phyloP scores from a whole-genome alignment of 75 land plant species.

The Picea sitchensis region DNA sequence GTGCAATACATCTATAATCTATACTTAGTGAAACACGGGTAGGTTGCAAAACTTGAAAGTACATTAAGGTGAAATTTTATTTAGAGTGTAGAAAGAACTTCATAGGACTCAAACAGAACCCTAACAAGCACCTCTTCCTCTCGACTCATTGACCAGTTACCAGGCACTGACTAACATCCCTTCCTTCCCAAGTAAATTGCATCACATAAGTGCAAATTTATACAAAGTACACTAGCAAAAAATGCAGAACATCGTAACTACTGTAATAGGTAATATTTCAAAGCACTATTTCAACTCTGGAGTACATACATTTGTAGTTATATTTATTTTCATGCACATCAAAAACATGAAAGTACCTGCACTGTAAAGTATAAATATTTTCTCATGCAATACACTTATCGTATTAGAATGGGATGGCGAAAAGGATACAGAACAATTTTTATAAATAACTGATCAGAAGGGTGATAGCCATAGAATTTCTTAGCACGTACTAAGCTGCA shows the following conservation, averaged over 20 bases:
- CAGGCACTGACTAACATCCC: too few species aligned
- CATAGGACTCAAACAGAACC: too few species aligned
- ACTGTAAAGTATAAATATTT: not conserved
- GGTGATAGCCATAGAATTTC: slow-evolving; percentile 86
- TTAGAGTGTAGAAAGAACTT: too few species aligned
- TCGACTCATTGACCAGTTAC: too few species aligned
- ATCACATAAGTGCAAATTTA: not conserved
- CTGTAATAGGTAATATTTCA: not conserved
- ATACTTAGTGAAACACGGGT: too few species aligned
- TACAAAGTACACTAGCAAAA: not conserved
- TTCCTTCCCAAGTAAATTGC: not conserved
- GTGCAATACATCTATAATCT: too few species aligned
- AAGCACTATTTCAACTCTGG: too few species aligned
- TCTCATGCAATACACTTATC: not conserved
- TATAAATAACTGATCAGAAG: slow-evolving; percentile 75
- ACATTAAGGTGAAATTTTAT: too few species aligned
- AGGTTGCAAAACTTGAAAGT: too few species aligned
- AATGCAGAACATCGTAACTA: not conserved
- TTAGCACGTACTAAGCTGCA: slow-evolving; percentile 84
- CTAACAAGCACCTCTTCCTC: too few species aligned
- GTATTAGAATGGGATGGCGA: not conserved
- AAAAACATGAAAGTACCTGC: not conserved
- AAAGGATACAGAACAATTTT: slow-evolving; percentile 92
- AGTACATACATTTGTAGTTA: not conserved
- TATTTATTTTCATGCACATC: not conserved